Evolutionary conservation across 140 eudicot species (phyloP).

Genomic region (Anethum foeniculum): DNA sequence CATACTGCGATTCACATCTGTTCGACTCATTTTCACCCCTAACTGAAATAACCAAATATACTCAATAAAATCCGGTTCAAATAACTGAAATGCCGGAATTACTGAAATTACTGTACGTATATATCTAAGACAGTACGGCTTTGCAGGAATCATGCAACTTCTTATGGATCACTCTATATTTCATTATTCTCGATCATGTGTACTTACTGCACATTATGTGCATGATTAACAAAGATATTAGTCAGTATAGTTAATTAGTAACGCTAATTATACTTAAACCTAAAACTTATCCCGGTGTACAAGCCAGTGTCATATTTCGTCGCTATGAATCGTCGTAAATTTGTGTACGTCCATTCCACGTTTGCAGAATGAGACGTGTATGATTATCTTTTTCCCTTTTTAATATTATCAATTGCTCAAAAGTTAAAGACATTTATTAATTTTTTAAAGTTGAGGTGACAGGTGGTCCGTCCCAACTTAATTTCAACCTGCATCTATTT

Average conservation of each 20-base stretch:
- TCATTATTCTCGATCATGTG: background rate
- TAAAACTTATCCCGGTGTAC: background rate
- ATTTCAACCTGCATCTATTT: no score
- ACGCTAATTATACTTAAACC: background rate
- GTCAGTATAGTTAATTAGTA: background rate
- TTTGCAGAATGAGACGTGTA: background rate
- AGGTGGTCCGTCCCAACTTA: background rate
- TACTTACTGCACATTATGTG: background rate
- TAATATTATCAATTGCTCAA: background rate
- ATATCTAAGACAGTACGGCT: no score
- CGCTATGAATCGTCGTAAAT: background rate
- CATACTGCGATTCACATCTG: no score
- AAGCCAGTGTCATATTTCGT: background rate
- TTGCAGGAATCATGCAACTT: no score
- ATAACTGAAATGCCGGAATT: no score
- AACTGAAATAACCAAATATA: no score
- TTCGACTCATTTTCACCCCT: no score
- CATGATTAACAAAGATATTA: background rate
- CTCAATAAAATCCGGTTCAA: no score
- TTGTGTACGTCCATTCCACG: slow-evolving; percentile 3
- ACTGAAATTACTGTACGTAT: no score
- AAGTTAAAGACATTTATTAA: background rate
- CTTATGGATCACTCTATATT: no score
- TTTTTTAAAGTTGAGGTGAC: background rate
- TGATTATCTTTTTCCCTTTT: background rate